Percentiles rank a stretch among this genome's conserved stretches.
These are phyloP conservation scores for Hirschfeldia incana DNA, from an alignment of 345 rosid genomes.

Conservation along the genomic window DNA sequence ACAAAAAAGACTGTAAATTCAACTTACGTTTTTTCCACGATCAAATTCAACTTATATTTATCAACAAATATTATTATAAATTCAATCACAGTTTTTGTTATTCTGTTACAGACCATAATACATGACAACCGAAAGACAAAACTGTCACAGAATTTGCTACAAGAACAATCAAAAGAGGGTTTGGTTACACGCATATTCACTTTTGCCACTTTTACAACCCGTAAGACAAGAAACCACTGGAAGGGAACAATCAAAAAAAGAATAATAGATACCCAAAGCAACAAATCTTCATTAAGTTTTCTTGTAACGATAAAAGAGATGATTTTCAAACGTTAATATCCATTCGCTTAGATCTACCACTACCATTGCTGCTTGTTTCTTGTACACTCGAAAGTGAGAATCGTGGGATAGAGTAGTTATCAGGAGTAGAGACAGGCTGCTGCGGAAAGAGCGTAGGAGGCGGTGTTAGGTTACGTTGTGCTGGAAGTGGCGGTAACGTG, in stretches of 20 bases:
- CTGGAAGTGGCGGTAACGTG: conserved; percentile 83
- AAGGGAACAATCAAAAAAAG: conserved; percentile 13
- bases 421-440: conserved; percentile 75
- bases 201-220: conserved; percentile 17
- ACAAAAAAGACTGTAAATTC: not conserved
- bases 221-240: not conserved
- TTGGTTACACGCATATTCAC: conserved; percentile 32
- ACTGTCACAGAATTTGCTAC: conserved; percentile 21
- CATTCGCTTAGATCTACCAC: conserved; percentile 67
- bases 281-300: conserved; percentile 13
- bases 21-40: not conserved
- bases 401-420: conserved; percentile 71
- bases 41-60: not conserved
- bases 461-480: conserved; percentile 89
- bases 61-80: not conserved
- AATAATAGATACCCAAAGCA: conserved; percentile 25
- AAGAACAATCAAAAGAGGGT: conserved; percentile 30
- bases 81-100: not conserved
- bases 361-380: conserved; percentile 55
- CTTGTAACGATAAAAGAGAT: conserved; percentile 4
- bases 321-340: conserved; percentile 72
- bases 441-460: conserved; percentile 97
- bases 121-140: not conserved
- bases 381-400: conserved; percentile 55
- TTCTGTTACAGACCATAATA: not conserved